Conservation (phyloP, 805 yeast species). For the Nakazawaea molendinolei region DNA sequence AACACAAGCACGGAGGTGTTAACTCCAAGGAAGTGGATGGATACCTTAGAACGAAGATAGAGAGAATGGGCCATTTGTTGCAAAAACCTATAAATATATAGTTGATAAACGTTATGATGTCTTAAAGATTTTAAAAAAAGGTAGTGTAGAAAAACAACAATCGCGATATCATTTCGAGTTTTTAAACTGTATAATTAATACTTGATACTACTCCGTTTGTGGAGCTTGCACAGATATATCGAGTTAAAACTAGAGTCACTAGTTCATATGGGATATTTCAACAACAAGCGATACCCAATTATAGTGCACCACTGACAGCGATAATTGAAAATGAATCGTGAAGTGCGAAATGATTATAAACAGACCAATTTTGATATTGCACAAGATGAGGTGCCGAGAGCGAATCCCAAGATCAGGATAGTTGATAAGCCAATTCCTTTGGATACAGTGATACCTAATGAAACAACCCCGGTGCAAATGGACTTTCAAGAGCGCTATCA, state of each 20-base stretch:
- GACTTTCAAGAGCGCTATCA: background rate
- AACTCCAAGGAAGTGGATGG: constrained; percentile 85
- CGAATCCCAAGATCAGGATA: constrained; percentile 1
- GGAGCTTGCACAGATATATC: too few species aligned
- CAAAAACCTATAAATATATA: constrained; percentile 29
- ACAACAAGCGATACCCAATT: too few species aligned
- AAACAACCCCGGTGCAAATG: background rate
- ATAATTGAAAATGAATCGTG: too few species aligned
- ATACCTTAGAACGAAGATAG: constrained; percentile 87
- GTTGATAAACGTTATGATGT: too few species aligned
- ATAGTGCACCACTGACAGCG: too few species aligned
- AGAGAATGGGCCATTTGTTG: constrained; percentile 93
- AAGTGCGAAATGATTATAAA: constrained; percentile 5
- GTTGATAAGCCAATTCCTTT: constrained; percentile 11
- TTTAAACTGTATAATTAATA: too few species aligned
- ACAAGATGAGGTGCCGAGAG: background rate
- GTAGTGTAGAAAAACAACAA: background rate
- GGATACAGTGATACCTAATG: background rate
- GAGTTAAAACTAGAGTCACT: too few species aligned
- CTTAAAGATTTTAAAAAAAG: background rate
- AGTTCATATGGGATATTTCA: too few species aligned
- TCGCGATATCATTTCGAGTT: too few species aligned
- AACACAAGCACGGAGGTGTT: constrained; percentile 54
- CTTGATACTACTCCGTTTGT: too few species aligned
- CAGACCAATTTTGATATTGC: constrained; percentile 7